Conservation (phyloP, 1,284 basidiomycete species). For the Bondarzewia mesenterica region DNA sequence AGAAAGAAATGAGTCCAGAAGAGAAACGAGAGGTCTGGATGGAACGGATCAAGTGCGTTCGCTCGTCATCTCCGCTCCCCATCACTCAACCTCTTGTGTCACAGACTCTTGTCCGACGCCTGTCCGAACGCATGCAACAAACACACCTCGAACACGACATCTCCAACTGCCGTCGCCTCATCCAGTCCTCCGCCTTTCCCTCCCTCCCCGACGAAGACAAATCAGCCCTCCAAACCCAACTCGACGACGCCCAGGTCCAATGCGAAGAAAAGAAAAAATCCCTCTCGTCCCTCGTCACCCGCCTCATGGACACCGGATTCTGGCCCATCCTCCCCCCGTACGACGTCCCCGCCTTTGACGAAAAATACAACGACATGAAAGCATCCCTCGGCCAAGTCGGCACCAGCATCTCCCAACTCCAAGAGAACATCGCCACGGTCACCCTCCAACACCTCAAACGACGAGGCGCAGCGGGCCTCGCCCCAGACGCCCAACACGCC, state of each 20-base stretch:
- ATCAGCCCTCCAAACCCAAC: constrained; percentile 14
- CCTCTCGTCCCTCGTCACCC: constrained; percentile 18
- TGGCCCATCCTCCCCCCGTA: constrained; percentile 28
- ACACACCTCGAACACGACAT: constrained; percentile 18
- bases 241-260: constrained; percentile 17
- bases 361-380: constrained; percentile 21
- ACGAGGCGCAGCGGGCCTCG: neutral
- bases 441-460: constrained; percentile 1
- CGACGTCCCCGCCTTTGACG: constrained; percentile 17
- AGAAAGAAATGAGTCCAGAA: constrained; percentile 14
- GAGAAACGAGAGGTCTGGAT: constrained; percentile 23
- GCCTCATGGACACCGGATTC: constrained; percentile 27
- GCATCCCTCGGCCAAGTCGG: constrained; percentile 18
- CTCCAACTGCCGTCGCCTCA: constrained; percentile 14
- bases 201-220: constrained; percentile 15
- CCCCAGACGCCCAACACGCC: neutral
- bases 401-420: constrained; percentile 13
- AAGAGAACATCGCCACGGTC: constrained; percentile 10
- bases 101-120: constrained; percentile 19
- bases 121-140: constrained; percentile 17
- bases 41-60: constrained; percentile 23
- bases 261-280: constrained; percentile 20
- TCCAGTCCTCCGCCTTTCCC: constrained; percentile 11
- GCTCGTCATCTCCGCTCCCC: neutral
- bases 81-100: neutral